Evolutionary conservation across 2,329 filamentous ascomycete genomes (phyloP), one percentile per base, ranked within the genome.

Genomic region (Aspergillus transmontanensis): DNA sequence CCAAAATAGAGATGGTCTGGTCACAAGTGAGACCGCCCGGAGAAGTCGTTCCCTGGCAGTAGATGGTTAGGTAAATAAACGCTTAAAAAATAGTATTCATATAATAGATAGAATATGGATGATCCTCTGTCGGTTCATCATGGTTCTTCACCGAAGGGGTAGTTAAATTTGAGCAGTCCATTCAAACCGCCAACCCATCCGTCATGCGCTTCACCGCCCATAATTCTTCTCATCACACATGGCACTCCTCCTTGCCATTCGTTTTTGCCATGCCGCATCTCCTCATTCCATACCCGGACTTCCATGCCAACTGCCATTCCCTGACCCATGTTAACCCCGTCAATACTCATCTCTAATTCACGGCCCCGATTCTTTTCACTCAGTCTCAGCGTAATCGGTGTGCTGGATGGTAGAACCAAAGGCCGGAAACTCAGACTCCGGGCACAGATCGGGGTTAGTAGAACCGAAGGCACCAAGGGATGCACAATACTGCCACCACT

Each of bases 161-260:
- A 92, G 77, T 99, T 99, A 76, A 98, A 99, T 81, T 99, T 99
- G 70, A 99, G 80, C 72, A 98, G 76, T 11, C 93, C 92, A 74
- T 97, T 99, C 73, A 99, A 79, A 0, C 95, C 94, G 1, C 94
- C 94, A 2, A 99, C 94, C 95, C 95, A 99, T 21, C 94, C 93
- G 77, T 98, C 94, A 72, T 97, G 93, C 28, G 84, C 82, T 70
- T 79, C 82, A 45, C 75, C 79, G 5, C 85, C 81, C 70, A 83
- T 71, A 69, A 80, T 67, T 54, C 84, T 86, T 53, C 93, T 84
- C 73, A 97, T 95, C 36, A 98, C 91, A 75, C 93, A 96, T 3
- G 95, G 95, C 16, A 98, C 94, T 12, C 94, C 94, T 30, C 94
- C 92, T 36, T 85, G 83, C 90, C 86, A 87, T 53, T 83, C 81